Conservation (phyloP, 2,329 filamentous ascomycete genomes). For the Aspergillus ruber region DNA sequence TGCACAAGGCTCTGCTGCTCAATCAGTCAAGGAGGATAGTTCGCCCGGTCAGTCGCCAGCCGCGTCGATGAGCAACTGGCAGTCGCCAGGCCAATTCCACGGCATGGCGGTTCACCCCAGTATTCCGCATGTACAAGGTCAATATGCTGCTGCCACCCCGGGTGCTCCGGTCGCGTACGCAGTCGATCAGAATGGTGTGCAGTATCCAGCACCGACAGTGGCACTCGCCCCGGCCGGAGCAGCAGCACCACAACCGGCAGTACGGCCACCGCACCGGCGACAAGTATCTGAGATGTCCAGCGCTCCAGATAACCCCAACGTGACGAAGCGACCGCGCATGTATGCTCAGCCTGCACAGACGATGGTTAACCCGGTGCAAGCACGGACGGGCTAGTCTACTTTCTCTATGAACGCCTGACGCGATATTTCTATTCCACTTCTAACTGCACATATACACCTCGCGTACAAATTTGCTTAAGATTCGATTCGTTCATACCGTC, state of each 20-base stretch:
- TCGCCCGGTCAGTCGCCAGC: slow-evolving; percentile 58
- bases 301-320: slow-evolving; percentile 45
- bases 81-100: slow-evolving; percentile 54
- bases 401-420: not conserved
- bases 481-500: slow-evolving; percentile 1
- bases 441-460: slow-evolving; percentile 1
- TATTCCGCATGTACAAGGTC: slow-evolving; percentile 37
- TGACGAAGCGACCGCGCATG: slow-evolving; percentile 55
- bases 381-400: slow-evolving; percentile 26
- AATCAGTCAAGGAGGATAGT: slow-evolving; percentile 57
- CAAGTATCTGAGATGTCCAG: slow-evolving; percentile 57
- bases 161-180: slow-evolving; percentile 30
- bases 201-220: slow-evolving; percentile 32
- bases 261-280: slow-evolving; percentile 44
- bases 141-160: slow-evolving; percentile 36
- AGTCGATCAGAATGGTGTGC: slow-evolving; percentile 35
- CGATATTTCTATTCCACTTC: not conserved
- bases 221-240: slow-evolving; percentile 25
- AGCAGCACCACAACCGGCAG: slow-evolving; percentile 10
- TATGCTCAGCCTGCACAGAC: slow-evolving; percentile 41
- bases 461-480: not conserved
- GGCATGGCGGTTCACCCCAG: slow-evolving; percentile 51
- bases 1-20: slow-evolving; percentile 46
- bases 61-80: slow-evolving; percentile 55
- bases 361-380: slow-evolving; percentile 46